Conservation (phyloP, 2,329 filamentous ascomycete species). For the Macrophomina tecta region DNA sequence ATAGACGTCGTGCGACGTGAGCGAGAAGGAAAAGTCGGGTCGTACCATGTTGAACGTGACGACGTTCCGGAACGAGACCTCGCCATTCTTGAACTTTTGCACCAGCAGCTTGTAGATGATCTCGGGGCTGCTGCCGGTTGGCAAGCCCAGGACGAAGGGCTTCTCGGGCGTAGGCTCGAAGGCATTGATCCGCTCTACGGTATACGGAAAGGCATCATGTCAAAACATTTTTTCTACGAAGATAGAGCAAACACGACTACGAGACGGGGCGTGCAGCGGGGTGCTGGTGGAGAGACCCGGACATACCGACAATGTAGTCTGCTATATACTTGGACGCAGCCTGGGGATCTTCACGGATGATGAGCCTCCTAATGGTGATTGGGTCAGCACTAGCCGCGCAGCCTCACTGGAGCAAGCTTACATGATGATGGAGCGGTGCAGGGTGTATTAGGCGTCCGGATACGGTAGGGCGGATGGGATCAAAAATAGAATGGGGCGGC, state of each 20-base stretch:
- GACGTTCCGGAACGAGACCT: conserved; percentile 86
- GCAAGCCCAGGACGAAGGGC: conserved; percentile 82
- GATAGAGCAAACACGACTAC: conserved; percentile 4
- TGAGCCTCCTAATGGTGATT: conserved; percentile 71
- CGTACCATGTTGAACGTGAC: conserved; percentile 89
- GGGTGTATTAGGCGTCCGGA: not conserved
- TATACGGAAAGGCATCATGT: not conserved
- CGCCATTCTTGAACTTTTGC: conserved; percentile 69
- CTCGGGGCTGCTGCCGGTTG: conserved; percentile 82
- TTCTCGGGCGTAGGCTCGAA: conserved; percentile 74
- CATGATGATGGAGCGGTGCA: conserved; percentile 18
- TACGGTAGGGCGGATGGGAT: not conserved
- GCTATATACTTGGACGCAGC: conserved; percentile 77
- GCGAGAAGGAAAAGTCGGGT: conserved; percentile 10
- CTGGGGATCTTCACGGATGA: conserved; percentile 75
- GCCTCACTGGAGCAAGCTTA: conserved; percentile 26
- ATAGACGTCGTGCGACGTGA: conserved; percentile 7
- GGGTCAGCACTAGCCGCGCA: conserved; percentile 27
- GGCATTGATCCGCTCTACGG: conserved; percentile 73
- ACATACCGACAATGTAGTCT: conserved; percentile 74
- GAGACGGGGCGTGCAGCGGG: not conserved
- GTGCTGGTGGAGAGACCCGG: not conserved
- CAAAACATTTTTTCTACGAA: not conserved
- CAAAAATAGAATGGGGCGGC: not conserved
- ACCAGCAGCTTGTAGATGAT: conserved; percentile 80